Percentiles rank a stretch among this genome's conserved stretches.
These are phyloP conservation scores for Lasiodiplodia citricola DNA, from an alignment of 2,329 filamentous ascomycete genomes.

Conservation along the genomic window DNA sequence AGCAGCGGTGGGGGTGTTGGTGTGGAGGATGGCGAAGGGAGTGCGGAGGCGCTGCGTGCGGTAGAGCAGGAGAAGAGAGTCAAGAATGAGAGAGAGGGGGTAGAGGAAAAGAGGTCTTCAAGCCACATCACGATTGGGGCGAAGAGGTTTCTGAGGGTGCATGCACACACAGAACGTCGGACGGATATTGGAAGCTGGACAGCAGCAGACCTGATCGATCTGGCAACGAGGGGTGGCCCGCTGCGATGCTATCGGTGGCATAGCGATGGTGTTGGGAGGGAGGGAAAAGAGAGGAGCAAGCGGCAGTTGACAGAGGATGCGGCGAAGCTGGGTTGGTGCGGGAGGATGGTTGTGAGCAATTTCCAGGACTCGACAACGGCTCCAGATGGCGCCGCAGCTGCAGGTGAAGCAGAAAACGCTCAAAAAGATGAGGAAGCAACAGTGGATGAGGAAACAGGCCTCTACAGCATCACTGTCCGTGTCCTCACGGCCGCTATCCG, in stretches of 20 bases:
- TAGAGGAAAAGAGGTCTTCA: not conserved
- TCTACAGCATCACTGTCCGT: not conserved
- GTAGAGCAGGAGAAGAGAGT: not conserved
- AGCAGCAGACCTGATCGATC: not conserved
- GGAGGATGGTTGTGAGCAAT: not conserved
- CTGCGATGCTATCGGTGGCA: constrained; percentile 17
- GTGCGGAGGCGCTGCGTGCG: not conserved
- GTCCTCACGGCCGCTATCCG: not conserved
- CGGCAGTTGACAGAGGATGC: not conserved
- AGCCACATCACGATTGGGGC: not conserved
- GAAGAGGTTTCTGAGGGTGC: too few species aligned
- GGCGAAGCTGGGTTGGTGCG: not conserved
- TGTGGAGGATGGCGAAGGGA: not conserved
- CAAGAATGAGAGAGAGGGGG: not conserved
- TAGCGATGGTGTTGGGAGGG: not conserved
- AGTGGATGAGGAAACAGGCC: not conserved
- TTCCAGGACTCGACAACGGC: too few species aligned
- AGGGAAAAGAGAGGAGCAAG: not conserved
- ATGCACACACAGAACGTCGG: not conserved
- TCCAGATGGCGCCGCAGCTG: not conserved
- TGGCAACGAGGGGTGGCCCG: constrained; percentile 6
- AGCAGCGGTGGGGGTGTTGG: not conserved
- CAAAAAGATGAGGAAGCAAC: not conserved
- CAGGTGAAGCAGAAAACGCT: not conserved
- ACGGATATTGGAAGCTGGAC: not conserved